Evolutionary conservation across 1,139 yeast species (phyloP).

Genomic region (Protomyces inouyei): DNA sequence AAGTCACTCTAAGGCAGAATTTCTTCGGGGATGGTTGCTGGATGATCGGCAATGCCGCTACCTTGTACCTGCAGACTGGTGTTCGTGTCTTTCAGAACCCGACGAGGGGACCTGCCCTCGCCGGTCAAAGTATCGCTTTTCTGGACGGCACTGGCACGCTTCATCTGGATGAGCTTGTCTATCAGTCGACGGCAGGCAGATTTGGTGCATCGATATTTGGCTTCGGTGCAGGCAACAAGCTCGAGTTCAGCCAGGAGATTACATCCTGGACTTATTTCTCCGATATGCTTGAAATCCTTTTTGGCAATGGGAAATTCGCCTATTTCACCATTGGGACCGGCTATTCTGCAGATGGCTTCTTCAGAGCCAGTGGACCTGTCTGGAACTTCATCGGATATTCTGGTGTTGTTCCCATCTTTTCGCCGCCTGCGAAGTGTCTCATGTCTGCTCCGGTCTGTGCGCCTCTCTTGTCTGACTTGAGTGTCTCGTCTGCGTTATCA

Average conservation of each 20-base stretch:
- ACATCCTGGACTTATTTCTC: neutral
- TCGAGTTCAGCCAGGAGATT: neutral
- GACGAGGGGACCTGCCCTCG: neutral
- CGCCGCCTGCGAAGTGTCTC: no score
- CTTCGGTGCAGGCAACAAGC: slow-evolving; percentile 4
- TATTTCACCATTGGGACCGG: no score
- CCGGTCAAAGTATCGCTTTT: slow-evolving; percentile 3
- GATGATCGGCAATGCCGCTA: slow-evolving; percentile 4
- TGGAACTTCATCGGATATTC: no score
- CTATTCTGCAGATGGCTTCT: no score
- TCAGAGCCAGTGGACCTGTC: no score
- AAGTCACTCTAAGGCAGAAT: neutral
- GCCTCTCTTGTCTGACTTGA: no score
- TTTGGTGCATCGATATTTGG: slow-evolving; percentile 15
- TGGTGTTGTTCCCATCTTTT: no score
- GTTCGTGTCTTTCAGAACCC: slow-evolving; percentile 1
- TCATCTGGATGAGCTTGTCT: slow-evolving; percentile 3
- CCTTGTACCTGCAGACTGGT: slow-evolving; percentile 9
- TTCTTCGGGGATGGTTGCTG: slow-evolving; percentile 9
- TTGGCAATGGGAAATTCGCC: neutral
- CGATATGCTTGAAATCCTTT: no score
- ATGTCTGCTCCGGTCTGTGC: no score
- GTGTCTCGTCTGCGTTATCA: no score
- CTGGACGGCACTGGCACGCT: neutral
- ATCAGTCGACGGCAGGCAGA: neutral